Conservation (phyloP, 345 rosid species). For the Salix arbutifolia region DNA sequence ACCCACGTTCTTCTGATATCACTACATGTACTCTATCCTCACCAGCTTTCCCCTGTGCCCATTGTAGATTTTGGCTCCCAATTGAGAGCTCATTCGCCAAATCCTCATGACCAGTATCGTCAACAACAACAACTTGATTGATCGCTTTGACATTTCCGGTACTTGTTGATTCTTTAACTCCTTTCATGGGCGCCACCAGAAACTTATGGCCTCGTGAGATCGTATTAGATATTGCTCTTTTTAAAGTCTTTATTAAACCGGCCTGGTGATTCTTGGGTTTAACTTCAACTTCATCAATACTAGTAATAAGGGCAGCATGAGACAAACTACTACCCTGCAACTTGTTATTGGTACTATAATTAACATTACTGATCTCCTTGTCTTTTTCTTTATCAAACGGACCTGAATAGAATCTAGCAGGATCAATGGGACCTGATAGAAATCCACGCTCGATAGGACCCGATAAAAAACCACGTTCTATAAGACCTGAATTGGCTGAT, state of each 20-base stretch:
- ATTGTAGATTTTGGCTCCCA: constrained; percentile 57
- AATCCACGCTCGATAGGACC: constrained; percentile 84
- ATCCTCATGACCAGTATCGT: not conserved
- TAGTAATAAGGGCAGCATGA: constrained; percentile 38
- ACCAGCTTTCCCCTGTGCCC: constrained; percentile 99
- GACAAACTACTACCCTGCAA: constrained; percentile 29
- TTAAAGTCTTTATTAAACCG: constrained; percentile 5
- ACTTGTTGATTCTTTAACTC: constrained; percentile 39
- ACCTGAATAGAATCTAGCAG: constrained; percentile 28
- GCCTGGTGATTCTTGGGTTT: constrained; percentile 3
- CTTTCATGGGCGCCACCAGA: constrained; percentile 54
- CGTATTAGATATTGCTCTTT: constrained; percentile 62
- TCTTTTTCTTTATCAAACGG: constrained; percentile 40
- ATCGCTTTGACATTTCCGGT: not conserved
- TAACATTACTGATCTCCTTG: constrained; percentile 38
- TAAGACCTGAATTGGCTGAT: constrained; percentile 27
- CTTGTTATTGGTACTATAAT: too few species aligned
- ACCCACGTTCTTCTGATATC: constrained; percentile 73
- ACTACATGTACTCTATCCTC: constrained; percentile 91
- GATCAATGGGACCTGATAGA: constrained; percentile 67
- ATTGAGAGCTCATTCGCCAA: constrained; percentile 32
- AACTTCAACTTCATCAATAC: constrained; percentile 14
- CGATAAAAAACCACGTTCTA: constrained; percentile 64
- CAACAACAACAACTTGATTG: not conserved
- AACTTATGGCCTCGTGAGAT: constrained; percentile 52